Base-by-base conservation (phyloP, 1,139 yeast genomes). In the Taphrina confusa region DNA sequence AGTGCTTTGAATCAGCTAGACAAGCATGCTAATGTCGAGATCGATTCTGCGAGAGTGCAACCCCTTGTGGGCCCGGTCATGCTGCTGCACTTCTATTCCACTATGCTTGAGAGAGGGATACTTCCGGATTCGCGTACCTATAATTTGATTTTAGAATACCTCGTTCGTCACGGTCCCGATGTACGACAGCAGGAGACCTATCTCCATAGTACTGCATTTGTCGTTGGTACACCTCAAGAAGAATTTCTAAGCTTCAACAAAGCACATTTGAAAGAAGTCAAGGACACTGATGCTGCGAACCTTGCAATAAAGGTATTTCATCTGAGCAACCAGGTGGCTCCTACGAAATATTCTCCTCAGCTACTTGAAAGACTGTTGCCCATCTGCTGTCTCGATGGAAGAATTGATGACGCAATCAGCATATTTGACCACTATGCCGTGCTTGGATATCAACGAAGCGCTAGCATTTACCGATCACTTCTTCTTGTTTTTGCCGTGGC, bases 401-500 rank as follows among this genome's bases (percentile, higher is more conserved):
- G 23, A 6, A 27, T 50, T 3, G 57, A 49, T 14, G 57, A 50
- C 6, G 52, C 57, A 3, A 31, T 57, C 11, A 16, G n/a, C n/a
- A 18, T 57, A 4, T 40, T 33, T n/a, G 56, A 49, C 18, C 37
- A 49, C 23, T 18, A 20, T 44, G 47, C 39, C 8, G 34, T 14
- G 4, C 6, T 18, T 12, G 40, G 44, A 9, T 8, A 46, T 9
- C 31, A 14, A 20, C 28, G 42, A 11, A 31, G 25, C 3, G 30
- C 37, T 4, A 4, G 22, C 2, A 63, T 62, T n/a, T 65, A 47
- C 39, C 25, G 45, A 8, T 9, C 44, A 12, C 59, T 64, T 18
- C 60, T 65, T 20, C 25, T 47, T 9, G 60, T 51, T 2, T 64
- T 57, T 54, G 62, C 62, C 20, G 28, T 25, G 14, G 55, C 52